Base-by-base conservation (phyloP, 495 filamentous ascomycete species). In the Penicillium pulvis region DNA sequence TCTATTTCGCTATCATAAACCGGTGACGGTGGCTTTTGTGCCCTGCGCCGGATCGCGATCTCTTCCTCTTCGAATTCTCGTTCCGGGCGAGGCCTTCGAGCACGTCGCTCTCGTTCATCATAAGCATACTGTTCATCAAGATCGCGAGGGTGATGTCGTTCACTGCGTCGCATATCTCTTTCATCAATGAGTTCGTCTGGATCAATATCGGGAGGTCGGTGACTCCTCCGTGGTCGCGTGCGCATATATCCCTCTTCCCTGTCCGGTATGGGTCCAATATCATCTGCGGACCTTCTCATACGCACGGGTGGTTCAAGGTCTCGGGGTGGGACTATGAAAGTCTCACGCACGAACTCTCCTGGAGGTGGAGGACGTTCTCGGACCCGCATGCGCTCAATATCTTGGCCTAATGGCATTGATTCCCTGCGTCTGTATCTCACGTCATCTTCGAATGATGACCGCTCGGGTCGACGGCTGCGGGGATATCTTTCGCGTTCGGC, bases 91-190 rank as follows among this genome's bases (percentile, higher is more conserved):
- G 36, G 51, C 44, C 62, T 57, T 49, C 56, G 33, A 8, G 44
- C 58, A 20, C 57, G 61, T 47, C 69, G 60, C 24, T 73, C 61
- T 33, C 71, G 61, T 20, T 73, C 71, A 16, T 61, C 57, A 46
- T 75, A 61, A 1, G 56, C 19, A 3, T 72, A 62, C 16, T 79
- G 71, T n/a, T 76, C 67, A 24, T 79, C 75, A 17, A 61, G 33
- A 9, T 70, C 68, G 26, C 47, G 69, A 44, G 62, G 53, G 20
- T 55, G 62, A 9, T 31, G 45, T 3, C 49, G 43, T 57, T 53
- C 57, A 56, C 65, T 55, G 39, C 67, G 44, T 4, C 57, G 56
- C 6, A 35, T 56, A 33, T 60, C 56, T 54, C 58, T 51, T 26
- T 64, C 55, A 9, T 67, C 64, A 36, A 62, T 51, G 11, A 67